Evolutionary conservation across 495 filamentous ascomycete species (phyloP).

Genomic region (Cercophora sp.): DNA sequence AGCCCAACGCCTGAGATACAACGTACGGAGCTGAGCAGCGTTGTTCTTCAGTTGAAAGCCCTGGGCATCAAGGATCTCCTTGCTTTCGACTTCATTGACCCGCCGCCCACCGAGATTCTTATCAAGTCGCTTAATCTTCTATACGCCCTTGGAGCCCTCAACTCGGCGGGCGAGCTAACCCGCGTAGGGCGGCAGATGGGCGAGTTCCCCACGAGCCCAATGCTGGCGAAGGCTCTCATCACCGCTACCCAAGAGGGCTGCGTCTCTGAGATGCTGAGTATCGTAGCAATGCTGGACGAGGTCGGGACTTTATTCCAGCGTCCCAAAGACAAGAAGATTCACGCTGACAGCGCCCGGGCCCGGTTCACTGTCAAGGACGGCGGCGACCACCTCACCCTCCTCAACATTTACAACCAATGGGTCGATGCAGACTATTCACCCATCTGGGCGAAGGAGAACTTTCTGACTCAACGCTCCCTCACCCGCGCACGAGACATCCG

Average conservation of each 20-base stretch:
- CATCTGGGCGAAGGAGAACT: slow-evolving; percentile 91
- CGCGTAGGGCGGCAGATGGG: slow-evolving; percentile 94
- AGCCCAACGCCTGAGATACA: slow-evolving; percentile 94
- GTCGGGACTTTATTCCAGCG: slow-evolving; percentile 87
- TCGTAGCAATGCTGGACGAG: slow-evolving; percentile 92
- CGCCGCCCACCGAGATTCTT: slow-evolving; percentile 84
- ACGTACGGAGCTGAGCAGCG: slow-evolving; percentile 77
- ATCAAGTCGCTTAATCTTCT: slow-evolving; percentile 89
- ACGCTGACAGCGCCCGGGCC: slow-evolving; percentile 87
- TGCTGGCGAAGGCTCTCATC: slow-evolving; percentile 89
- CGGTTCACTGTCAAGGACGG: slow-evolving; percentile 91
- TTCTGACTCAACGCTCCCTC: slow-evolving; percentile 82
- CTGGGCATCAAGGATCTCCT: slow-evolving; percentile 92
- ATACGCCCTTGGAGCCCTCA: slow-evolving; percentile 86
- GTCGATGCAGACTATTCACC: slow-evolving; percentile 86
- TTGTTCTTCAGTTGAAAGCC: slow-evolving; percentile 83
- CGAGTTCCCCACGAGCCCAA: slow-evolving; percentile 91
- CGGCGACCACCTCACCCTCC: slow-evolving; percentile 82
- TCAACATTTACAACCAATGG: slow-evolving; percentile 99
- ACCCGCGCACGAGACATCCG: slow-evolving; percentile 87
- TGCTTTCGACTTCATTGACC: slow-evolving; percentile 95
- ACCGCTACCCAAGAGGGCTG: slow-evolving; percentile 84
- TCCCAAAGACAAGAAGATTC: slow-evolving; percentile 95
- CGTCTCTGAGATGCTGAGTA: slow-evolving; percentile 90
- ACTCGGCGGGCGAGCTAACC: slow-evolving; percentile 84